Evolutionary conservation across 352 stramenopile species (phyloP), one percentile per base, ranked within the genome.

Genomic region (Phytopythium delawarense): DNA sequence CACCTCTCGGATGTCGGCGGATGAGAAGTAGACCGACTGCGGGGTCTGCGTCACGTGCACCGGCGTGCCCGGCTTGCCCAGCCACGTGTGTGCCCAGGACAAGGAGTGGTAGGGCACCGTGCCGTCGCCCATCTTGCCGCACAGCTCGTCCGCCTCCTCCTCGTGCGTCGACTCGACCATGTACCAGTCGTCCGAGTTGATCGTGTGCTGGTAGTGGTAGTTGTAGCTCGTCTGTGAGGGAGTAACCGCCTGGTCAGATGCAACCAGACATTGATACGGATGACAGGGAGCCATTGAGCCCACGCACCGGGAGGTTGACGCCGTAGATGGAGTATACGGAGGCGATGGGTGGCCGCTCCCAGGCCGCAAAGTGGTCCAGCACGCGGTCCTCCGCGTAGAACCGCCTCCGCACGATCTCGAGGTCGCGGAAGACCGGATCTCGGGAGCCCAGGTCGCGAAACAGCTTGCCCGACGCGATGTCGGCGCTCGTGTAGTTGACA

Each of bases 61-160:
- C 4, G 66, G 62, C 15, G 69, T 70, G 0, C 72, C 74, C 18
- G 66, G 62, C 4, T 70, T 61, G 11, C 81, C 82, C 8, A 94
- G 72, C 84, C 84, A 94, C 16, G 80, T 87, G 65, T 94, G 84
- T 0, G 81, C 80, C 75, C 74, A 92, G 9, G 84, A 89, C 15
- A 94, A 69, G 30, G 84, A 94, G 69, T 94, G 82, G 53, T 94
- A 94, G 15, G 79, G 67, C 23, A 91, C 82, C 6, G 84, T 94
- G 59, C 70, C 80, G 49, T 94, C 84, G 16, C 84, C 82, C 4
- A 81, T 92, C 62, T 90, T 91, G 59, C 69, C 74, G 69, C 84
- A 94, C 13, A 80, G 76, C 34, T 73, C 64, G 34, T 72, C 66
- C 11, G 72, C 58, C 1, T 71, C 76, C 55, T 77, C 57, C 59